Base-by-base conservation (phyloP, 1,139 yeast species). In the Blastobotrys raffinosifermentans region DNA sequence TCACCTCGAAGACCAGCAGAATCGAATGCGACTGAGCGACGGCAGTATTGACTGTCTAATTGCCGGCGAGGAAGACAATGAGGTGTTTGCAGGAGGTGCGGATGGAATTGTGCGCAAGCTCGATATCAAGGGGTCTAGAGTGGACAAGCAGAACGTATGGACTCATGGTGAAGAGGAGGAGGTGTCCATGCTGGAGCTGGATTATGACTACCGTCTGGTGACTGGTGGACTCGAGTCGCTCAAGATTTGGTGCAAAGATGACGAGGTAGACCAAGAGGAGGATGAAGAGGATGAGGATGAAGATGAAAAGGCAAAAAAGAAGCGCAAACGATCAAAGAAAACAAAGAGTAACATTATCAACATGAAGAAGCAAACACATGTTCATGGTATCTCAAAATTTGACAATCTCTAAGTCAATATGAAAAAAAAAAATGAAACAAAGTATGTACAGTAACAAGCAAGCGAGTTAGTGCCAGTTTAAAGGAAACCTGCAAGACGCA, bases 211-310 rank as follows among this genome's bases (percentile, higher is more conserved):
- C 57, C 70, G 94, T 42, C 65, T 87, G 43, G 75, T 83, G 3
- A 77, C 85, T 58, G 86, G 82, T 3, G 91, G 94, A 15, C 80
- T 87, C 89, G 93, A 83, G 34, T 68, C 72, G 19, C 63, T 87
- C 47, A 81, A 79, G 52, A 66, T 89, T 4, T 89, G 96, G 97
- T 65, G 48, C 27, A 35, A 43, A 15, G 47, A 45, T n/a, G 45
- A 39, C 16, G 50, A 47, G 8, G 39, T 40, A 17, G 50, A 38
- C 3, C 43, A 39, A 26, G 53, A 46, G 4, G 56, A 50, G 20
- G 51, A 48, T 7, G 53, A 49, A 13, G 58, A 52, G 1, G 55
- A 48, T n/a, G 51, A 49, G 16, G 51, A 46, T 3, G 49, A 46
- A 11, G 48, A 57, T 43, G 50, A 56, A 42, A 46, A 43, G 46